Evolutionary conservation across 106 monocot genomes (phyloP), one percentile per base, ranked within the genome.

Genomic region (Dendrobium nobile): DNA sequence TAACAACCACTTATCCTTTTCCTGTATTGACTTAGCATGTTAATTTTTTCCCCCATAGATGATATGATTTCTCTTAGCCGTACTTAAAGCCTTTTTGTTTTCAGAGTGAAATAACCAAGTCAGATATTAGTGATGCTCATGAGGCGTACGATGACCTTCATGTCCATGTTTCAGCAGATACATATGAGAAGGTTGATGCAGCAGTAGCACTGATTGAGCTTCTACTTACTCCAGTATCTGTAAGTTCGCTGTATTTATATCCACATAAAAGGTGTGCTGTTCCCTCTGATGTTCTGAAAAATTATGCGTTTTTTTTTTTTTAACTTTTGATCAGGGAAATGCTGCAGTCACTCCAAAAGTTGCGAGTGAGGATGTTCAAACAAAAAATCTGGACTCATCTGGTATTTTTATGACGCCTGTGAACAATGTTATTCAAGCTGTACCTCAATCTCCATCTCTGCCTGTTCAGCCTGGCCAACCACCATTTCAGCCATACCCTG

Each of bases 101-200:
- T 65, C 86, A 98, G 97, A 73, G 72, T 78, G 92, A 94, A 86
- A 92, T 98, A 54, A 89, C 91, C 76, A 87, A 86, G 77, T 82
- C 88, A 79, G 92, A 94, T 48, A 54, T 84, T 47, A 73, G 26
- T 80, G 94, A 92, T 77, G 82, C 84, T 45, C 87, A 73, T 26
- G 85, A 22, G 80, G 56, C 84, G 43, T 98, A 86, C 67, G 94
- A 94, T 61, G 94, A 94, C 24, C 78, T 98, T 27, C 86, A 91
- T 80, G 86, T 94, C 11, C 82, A 82, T 84, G 79, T 98, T 56
- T 88, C 86, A 22, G 97, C 94, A 19, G 97, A 98, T 20, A 88
- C 92, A 67, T 91, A 88, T 83, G 90, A 98, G 78, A 98, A 98
- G 91, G 86, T 98, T 58, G 97, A 94, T 83, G 85, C 92, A 86